Evolutionary conservation across 1,284 basidiomycete species (phyloP).

Genomic region (Paramarasmius palmivorus): DNA sequence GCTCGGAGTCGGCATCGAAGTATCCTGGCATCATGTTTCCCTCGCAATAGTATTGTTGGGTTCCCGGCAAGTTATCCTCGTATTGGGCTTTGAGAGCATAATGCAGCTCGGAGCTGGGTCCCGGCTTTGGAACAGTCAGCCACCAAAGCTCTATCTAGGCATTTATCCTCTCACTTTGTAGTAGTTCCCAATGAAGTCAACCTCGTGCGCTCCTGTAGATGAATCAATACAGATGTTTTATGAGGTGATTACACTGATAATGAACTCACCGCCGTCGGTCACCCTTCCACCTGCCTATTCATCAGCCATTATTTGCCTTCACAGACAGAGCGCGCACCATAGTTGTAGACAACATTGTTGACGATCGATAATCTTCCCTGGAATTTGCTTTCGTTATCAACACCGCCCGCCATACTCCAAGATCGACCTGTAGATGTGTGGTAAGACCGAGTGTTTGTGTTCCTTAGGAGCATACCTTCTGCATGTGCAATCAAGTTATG

Average conservation of each 20-base stretch:
- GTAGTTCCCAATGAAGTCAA: conserved; percentile 11
- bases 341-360: conserved; percentile 14
- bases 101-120: neutral
- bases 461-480: neutral
- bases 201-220: neutral
- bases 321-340: neutral
- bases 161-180: too few relatives aligned
- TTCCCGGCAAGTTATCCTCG: conserved; percentile 8
- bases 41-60: conserved; percentile 8
- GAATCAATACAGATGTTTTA: too few relatives aligned
- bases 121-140: too few relatives aligned
- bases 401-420: conserved; percentile 11
- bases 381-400: neutral
- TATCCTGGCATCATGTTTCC: conserved; percentile 5
- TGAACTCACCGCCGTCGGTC: conserved; percentile 1
- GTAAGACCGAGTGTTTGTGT: neutral
- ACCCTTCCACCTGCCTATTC: neutral
- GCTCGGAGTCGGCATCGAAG: neutral
- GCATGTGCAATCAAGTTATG: conserved; percentile 13
- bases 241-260: neutral
- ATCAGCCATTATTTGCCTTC: too few relatives aligned
- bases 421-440: neutral
- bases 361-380: neutral
- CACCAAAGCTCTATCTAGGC: too few relatives aligned
- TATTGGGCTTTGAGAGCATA: conserved; percentile 6